A percentile compares a stretch with the other conserved stretches of the same genome.
phyloP scores from a whole-genome alignment of 148 eudicot species.

The Rhododendron vialii region DNA sequence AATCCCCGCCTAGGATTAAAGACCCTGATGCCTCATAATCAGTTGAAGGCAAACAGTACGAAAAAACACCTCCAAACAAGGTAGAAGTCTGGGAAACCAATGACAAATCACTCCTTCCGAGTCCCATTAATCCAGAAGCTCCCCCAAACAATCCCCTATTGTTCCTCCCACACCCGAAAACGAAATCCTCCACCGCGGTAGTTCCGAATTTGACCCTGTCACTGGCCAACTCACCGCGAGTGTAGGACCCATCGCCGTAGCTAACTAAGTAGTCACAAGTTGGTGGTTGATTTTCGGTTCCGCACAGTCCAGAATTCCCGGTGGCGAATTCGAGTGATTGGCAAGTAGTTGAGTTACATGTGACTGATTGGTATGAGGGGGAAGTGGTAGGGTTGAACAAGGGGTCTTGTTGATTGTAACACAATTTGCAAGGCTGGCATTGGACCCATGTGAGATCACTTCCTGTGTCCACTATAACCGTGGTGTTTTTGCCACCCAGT shows the following conservation, averaged over 20 bases:
- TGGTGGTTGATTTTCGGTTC: conserved; percentile 15
- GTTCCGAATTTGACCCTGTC: conserved; percentile 46
- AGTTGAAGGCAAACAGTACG: conserved; percentile 67
- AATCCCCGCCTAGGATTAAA: conserved; percentile 41
- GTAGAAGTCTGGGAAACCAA: conserved; percentile 47
- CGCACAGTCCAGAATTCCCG: conserved; percentile 35
- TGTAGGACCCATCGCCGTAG: conserved; percentile 77
- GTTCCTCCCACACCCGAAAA: conserved; percentile 75
- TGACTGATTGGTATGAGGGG: conserved; percentile 34
- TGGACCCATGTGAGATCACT: conserved; percentile 89
- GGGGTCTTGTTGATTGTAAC: conserved; percentile 68
- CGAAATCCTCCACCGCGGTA: conserved; percentile 27
- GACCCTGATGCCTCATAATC: conserved; percentile 50
- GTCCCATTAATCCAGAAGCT: conserved; percentile 70
- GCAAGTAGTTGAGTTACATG: conserved; percentile 52
- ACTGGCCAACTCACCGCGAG: conserved; percentile 49
- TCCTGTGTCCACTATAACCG: conserved; percentile 82
- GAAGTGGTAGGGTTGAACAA: conserved; percentile 56
- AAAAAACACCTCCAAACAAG: conserved; percentile 55
- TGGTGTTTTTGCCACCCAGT: conserved; percentile 55
- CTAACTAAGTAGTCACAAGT: conserved; percentile 52
- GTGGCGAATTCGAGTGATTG: conserved; percentile 33
- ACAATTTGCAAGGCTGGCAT: conserved; percentile 69
- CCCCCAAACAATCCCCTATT: conserved; percentile 72
- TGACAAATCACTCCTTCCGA: conserved; percentile 63